Percentiles rank a stretch among this genome's conserved stretches.
Conservation (phyloP, 768 basidiomycete species). For the Pluteus cervinus region DNA sequence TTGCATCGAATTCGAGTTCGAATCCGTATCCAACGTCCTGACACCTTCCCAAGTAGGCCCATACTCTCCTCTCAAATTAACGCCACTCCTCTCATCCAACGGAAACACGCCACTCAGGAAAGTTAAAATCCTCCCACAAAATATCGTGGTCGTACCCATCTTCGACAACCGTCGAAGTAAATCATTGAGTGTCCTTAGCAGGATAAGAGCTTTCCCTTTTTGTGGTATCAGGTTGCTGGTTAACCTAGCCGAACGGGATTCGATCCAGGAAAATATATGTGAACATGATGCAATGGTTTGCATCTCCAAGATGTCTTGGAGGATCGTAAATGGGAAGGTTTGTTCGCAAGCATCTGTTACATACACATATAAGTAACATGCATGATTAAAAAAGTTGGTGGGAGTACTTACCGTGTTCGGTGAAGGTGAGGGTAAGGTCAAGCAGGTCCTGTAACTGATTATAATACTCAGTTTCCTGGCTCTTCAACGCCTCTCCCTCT, state of each 20-base stretch:
- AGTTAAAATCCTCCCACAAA: slow-evolving; percentile 85
- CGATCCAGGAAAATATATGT: slow-evolving; percentile 86
- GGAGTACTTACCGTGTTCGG: slow-evolving; percentile 57
- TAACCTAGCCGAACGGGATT: slow-evolving; percentile 59
- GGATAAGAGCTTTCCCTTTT: slow-evolving; percentile 82
- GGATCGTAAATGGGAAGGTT: slow-evolving; percentile 63
- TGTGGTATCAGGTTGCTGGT: slow-evolving; percentile 78
- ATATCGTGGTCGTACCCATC: slow-evolving; percentile 76
- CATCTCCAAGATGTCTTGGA: slow-evolving; percentile 80
- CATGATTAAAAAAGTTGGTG: background rate
- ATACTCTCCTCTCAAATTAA: slow-evolving; percentile 87
- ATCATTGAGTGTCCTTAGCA: slow-evolving; percentile 84
- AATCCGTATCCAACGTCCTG: slow-evolving; percentile 28
- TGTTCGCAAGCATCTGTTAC: slow-evolving; percentile 69
- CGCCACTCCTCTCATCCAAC: slow-evolving; percentile 83
- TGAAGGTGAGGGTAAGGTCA: slow-evolving; percentile 71
- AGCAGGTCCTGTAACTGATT: slow-evolving; percentile 51
- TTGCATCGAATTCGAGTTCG: slow-evolving; percentile 24
- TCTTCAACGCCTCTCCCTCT: slow-evolving; percentile 61
- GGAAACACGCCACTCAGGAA: slow-evolving; percentile 85
- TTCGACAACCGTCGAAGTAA: slow-evolving; percentile 83
- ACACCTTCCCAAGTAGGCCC: slow-evolving; percentile 74
- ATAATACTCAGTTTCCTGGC: slow-evolving; percentile 53
- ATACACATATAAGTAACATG: background rate
- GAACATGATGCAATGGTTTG: slow-evolving; percentile 85